phyloP scores from a whole-genome alignment of 108 stramenopile species.

The Mediolabrus comicus region DNA sequence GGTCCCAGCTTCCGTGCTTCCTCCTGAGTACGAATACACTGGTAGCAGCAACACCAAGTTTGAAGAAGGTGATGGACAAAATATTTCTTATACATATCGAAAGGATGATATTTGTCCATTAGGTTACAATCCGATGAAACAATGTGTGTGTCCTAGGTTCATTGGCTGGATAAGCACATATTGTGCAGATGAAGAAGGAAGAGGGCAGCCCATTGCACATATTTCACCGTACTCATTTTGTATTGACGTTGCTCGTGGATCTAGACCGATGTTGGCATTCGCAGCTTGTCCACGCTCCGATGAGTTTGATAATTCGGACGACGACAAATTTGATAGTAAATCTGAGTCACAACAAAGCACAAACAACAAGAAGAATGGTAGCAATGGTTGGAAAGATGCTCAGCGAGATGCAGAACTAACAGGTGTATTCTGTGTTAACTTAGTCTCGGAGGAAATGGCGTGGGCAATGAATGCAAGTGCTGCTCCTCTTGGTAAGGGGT shows the following conservation, averaged over 20 bases:
- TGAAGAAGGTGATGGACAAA: conserved; percentile 7
- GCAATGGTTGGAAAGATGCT: conserved; percentile 18
- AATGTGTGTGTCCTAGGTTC: conserved; percentile 23
- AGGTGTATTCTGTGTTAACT: conserved; percentile 26
- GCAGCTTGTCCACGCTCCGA: conserved; percentile 28
- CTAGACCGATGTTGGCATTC: conserved; percentile 31
- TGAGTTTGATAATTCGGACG: conserved; percentile 17
- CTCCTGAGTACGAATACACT: neutral
- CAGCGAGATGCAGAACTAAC: conserved; percentile 28
- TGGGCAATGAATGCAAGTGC: conserved; percentile 33
- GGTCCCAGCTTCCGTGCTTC: neutral
- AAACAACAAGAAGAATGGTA: neutral
- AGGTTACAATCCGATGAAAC: conserved; percentile 37
- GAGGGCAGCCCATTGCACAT: conserved; percentile 13
- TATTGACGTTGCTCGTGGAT: conserved; percentile 25
- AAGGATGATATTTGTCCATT: conserved; percentile 20
- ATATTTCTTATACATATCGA: conserved; percentile 19
- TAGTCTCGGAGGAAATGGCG: conserved; percentile 23
- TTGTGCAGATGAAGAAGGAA: neutral
- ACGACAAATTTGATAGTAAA: neutral
- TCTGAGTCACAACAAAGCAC: neutral
- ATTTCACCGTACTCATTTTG: conserved; percentile 36
- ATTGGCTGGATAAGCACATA: conserved; percentile 36
- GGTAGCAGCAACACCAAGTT: neutral
- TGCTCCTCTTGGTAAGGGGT: conserved; percentile 25